phyloP scores from a whole-genome alignment of 2,329 filamentous ascomycete species.

The Phaeosphaeria sp. region DNA sequence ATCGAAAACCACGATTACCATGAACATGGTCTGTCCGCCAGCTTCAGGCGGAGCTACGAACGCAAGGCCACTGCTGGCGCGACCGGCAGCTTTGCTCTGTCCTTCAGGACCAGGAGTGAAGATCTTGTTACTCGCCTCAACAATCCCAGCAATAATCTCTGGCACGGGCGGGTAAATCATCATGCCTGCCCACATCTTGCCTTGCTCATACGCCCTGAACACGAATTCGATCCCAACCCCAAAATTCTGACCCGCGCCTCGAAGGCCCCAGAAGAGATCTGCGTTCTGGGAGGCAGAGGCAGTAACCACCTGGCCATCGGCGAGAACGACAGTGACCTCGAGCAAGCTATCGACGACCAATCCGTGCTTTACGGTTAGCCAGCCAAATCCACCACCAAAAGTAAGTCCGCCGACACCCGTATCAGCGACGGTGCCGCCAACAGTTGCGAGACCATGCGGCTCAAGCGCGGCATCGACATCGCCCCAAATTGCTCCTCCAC shows the following conservation, averaged over 20 bases:
- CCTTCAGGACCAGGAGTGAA: conserved; percentile 6
- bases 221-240: conserved; percentile 57
- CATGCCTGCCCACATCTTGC: conserved; percentile 16
- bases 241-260: conserved; percentile 66
- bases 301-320: conserved; percentile 54
- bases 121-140: conserved; percentile 8
- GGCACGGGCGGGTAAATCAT: conserved; percentile 11
- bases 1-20: not conserved
- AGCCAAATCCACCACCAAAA: conserved; percentile 65
- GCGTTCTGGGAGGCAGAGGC: conserved; percentile 36
- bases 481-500: conserved; percentile 12
- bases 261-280: conserved; percentile 64
- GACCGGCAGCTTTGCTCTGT: conserved; percentile 6
- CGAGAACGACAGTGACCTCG: conserved; percentile 59
- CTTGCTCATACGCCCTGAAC: conserved; percentile 46
- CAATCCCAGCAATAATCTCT: conserved; percentile 5
- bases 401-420: conserved; percentile 55
- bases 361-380: conserved; percentile 61
- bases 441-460: conserved; percentile 9
- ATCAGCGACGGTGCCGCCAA: conserved; percentile 12
- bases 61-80: conserved; percentile 6
- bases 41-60: conserved; percentile 11
- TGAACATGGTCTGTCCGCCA: conserved; percentile 6
- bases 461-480: conserved; percentile 13
- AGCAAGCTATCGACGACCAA: conserved; percentile 62